These are phyloP conservation scores for Lepidium campestre DNA, from an alignment of 441 rosid species.

Conservation along the genomic window DNA sequence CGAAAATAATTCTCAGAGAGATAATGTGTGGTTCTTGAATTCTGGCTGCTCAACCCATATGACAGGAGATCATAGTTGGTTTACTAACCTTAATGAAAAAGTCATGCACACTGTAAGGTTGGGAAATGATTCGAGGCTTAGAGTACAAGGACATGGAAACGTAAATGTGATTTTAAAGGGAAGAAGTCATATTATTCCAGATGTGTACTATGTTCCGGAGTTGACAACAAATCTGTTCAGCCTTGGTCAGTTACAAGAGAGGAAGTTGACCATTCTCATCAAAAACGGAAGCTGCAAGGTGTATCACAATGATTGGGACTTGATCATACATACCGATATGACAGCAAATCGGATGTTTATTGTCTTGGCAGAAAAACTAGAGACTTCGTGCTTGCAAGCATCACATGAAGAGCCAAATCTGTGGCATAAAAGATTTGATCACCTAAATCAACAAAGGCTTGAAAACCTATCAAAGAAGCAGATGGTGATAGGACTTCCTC, in stretches of 20 bases:
- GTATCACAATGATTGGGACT: neutral
- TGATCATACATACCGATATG: neutral
- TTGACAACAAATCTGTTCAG: neutral
- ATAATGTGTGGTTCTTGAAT: neutral
- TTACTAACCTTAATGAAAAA: neutral
- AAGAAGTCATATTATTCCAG: neutral
- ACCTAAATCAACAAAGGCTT: neutral
- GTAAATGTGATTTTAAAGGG: neutral
- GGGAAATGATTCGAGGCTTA: neutral
- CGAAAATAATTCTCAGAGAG: neutral
- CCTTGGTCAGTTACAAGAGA: neutral
- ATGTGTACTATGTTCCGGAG: neutral
- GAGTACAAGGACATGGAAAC: neutral
- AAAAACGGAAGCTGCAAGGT: neutral
- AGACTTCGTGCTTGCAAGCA: neutral
- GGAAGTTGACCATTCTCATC: neutral
- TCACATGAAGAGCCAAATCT: neutral
- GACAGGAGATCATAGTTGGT: neutral
- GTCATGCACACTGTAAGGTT: neutral
- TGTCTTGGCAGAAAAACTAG: neutral
- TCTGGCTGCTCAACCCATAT: neutral
- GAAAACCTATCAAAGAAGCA: neutral
- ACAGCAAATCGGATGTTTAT: neutral
- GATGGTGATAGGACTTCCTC: neutral
- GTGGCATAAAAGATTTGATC: neutral